These are phyloP conservation scores for Thymus mandschuricus DNA, from an alignment of 257 asterid species.

Conservation along the genomic window DNA sequence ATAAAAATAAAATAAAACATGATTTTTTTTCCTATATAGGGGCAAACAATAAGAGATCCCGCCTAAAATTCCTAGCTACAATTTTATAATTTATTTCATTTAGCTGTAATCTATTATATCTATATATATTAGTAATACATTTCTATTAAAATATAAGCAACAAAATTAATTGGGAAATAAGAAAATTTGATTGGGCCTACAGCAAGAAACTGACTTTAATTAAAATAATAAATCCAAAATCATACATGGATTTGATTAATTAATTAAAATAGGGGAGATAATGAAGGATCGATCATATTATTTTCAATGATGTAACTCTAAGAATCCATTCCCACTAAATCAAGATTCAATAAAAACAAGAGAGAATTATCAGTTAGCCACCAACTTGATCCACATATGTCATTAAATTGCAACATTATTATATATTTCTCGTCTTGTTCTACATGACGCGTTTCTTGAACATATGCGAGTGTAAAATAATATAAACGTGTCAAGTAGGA, in stretches of 20 bases:
- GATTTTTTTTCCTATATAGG: background rate
- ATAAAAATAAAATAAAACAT: too few species aligned
- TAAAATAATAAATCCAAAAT: slow-evolving; percentile 12
- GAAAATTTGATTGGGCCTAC: background rate
- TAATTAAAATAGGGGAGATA: slow-evolving; percentile 9
- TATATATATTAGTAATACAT: background rate
- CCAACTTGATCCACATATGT: slow-evolving; percentile 31
- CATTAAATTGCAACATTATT: background rate
- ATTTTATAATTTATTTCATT: background rate
- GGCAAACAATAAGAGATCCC: background rate
- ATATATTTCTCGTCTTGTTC: background rate
- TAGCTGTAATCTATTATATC: too few species aligned
- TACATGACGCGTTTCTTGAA: too few species aligned
- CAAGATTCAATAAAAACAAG: slow-evolving; percentile 32
- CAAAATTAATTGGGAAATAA: background rate
- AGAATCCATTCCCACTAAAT: slow-evolving; percentile 29
- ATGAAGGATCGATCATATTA: slow-evolving; percentile 15
- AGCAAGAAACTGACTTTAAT: too few species aligned
- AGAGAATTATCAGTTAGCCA: slow-evolving; percentile 23
- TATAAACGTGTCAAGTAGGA: too few species aligned
- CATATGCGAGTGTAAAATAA: too few species aligned
- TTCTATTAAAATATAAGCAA: background rate
- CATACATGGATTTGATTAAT: slow-evolving; percentile 14
- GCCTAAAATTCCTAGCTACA: too few species aligned
- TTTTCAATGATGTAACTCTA: slow-evolving; percentile 28